Evolutionary conservation across 108 stramenopile species (phyloP).

Genomic region (Seminavis robusta): DNA sequence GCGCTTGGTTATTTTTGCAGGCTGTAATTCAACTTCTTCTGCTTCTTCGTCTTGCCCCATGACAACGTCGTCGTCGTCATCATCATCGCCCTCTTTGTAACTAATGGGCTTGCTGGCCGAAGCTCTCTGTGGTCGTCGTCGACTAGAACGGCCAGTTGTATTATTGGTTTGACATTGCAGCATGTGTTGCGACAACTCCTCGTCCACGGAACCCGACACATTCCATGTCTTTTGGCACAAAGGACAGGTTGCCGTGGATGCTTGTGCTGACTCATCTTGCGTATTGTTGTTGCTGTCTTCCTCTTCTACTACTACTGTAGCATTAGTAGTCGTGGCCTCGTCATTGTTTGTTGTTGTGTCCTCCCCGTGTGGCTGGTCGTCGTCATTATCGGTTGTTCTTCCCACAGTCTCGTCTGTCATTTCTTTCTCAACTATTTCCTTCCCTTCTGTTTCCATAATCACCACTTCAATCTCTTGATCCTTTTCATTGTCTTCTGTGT

Average conservation of each 20-base stretch:
- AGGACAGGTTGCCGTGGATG: slow-evolving; percentile 10
- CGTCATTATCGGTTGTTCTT: background rate
- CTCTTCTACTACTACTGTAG: background rate
- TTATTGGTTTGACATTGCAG: slow-evolving; percentile 22
- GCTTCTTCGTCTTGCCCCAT: slow-evolving; percentile 16
- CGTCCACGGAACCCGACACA: slow-evolving; percentile 32
- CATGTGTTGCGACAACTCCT: slow-evolving; percentile 36
- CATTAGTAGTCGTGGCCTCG: background rate
- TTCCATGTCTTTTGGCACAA: slow-evolving; percentile 22
- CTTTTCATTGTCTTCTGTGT: no score
- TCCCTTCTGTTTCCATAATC: no score
- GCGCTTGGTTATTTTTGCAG: background rate
- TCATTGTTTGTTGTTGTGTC: background rate
- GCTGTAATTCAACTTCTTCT: slow-evolving; percentile 5
- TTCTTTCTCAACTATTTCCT: no score
- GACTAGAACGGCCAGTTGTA: slow-evolving; percentile 21
- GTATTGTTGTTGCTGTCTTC: background rate
- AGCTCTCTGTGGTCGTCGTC: slow-evolving; percentile 11
- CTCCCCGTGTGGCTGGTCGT: slow-evolving; percentile 1
- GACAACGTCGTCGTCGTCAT: slow-evolving; percentile 15
- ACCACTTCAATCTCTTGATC: no score
- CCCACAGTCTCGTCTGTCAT: slow-evolving; percentile 1
- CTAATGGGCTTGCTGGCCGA: slow-evolving; percentile 7
- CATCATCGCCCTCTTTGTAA: slow-evolving; percentile 8
- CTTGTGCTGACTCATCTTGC: background rate